A percentile compares a stretch with the other conserved stretches of the same genome.
phyloP scores from a whole-genome alignment of 306 rosid genomes.

The Rosa multiflora region DNA sequence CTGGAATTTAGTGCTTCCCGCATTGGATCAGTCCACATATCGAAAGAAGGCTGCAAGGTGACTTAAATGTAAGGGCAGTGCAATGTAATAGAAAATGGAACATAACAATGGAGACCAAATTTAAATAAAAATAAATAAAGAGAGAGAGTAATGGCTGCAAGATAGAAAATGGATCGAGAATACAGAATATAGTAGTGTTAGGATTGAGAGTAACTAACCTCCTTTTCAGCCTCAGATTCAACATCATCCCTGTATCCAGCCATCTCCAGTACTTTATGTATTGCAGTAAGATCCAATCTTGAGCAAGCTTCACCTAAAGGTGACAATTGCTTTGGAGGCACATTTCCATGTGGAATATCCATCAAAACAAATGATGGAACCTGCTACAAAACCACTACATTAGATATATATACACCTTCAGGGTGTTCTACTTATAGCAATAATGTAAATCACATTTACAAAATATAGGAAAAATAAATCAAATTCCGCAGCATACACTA shows the following conservation, averaged over 20 bases:
- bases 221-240: conserved; percentile 82
- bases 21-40: conserved; percentile 93
- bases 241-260: conserved; percentile 89
- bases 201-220: conserved; percentile 45
- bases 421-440: neutral
- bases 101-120: neutral
- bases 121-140: neutral
- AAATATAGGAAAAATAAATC: conserved; percentile 22
- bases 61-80: neutral
- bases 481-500: conserved; percentile 9
- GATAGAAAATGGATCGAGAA: neutral
- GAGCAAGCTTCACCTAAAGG: conserved; percentile 90
- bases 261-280: conserved; percentile 75
- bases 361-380: conserved; percentile 61
- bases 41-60: conserved; percentile 77
- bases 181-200: neutral
- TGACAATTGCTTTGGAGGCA: conserved; percentile 56
- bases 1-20: conserved; percentile 75
- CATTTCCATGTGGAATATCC: conserved; percentile 62
- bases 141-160: neutral
- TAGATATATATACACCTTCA: conserved; percentile 11
- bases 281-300: conserved; percentile 79
- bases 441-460: conserved; percentile 6
- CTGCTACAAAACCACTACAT: conserved; percentile 41
- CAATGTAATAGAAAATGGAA: neutral